Base-by-base conservation (phyloP, 495 filamentous ascomycete genomes). In the Penicillium flavigenum region DNA sequence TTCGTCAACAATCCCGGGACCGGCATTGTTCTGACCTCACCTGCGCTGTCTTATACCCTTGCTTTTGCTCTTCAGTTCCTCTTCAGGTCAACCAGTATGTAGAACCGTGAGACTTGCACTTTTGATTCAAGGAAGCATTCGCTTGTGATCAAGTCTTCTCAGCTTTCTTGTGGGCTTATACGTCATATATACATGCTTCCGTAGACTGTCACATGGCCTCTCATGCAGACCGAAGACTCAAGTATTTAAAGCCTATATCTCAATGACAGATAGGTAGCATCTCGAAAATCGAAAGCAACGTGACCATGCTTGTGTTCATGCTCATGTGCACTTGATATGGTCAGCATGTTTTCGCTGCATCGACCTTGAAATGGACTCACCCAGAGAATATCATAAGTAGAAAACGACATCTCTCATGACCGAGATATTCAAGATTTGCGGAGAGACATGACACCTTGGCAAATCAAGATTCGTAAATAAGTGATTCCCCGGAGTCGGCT, bases 1-100 rank as follows among this genome's bases (percentile, higher is more conserved):
- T 41, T 27, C 5, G 17, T 14, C 11, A 19, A 45, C 14, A 31
- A 54, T 54, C 53, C 53, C 53, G 53, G 53, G 22, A 47, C 31
- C 42, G 53, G 53, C 32, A 47, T 29, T n/a, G 11, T 22, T 7
- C 4, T 52, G 34, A 52, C 42, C 29, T 32, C 46, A 48, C 27
- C 27, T 9, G 27, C 6, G 27, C 27, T 29, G 27, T 8, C 46
- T 20, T 14, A 7, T 39, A n/a, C 11, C 3, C 43, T 45, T 27
- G 24, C 1, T 29, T 22, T 26, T 14, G 22, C 43, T 39, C 5
- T 39, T 39, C 4, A 14, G 10, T 34, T 9, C 36, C 27, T 29
- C 27, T 29, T 29, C 7, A 29, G n/a, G n/a, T 5, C 34, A 38
- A 9, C 2, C 36, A 9, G 6, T 7, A 39, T 17, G 36, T 39